Evolutionary conservation across 345 rosid genomes (phyloP), one percentile per base, ranked within the genome.

Genomic region (Pistacia vera): DNA sequence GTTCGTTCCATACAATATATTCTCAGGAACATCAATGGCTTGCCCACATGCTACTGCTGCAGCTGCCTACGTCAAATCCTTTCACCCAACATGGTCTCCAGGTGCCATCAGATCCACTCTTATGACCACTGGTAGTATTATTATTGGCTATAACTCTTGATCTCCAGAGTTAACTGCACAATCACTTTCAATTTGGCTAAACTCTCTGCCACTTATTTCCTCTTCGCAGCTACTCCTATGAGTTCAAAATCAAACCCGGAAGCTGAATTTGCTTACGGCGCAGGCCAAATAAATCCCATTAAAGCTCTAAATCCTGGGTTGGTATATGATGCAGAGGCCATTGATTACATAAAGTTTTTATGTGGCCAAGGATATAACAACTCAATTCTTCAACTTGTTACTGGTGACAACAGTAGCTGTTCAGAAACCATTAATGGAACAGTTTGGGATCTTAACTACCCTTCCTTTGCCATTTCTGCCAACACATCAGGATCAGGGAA

Each of bases 1-100:
- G 67, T 28, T 46, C 35, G 80, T 71, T 3, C 77, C 65, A 8
- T 86, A 80, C 73, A 90, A 86, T 57, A 79, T 88, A 59, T 0
- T 64, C 8, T 83, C 88, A 7, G 91, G 91, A 22, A 86, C 89
- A 61, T 90, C 93, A 25, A 86, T 90, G 90, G 78, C 93, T 60
- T 88, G 89, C 38, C 90, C 91, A 3, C 90, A 88, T 67, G 86
- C 77, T 25, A 75, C 89, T 46, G 93, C 80, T 13, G 78, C 69
- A 4, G 94, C 90, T 30, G 83, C 88, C 36, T 87, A 82, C 46
- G 9, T 88, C 72, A 88, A 83, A 75, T 81, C 90, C 22, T 69
- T 78, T 65, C 76, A 77, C 18, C 81, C 86, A 0, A 70, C 72
- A 10, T 81, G 85, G 85, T 86, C 89, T 25, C 82, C 86, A 38